Base-by-base conservation (phyloP, 177 flowering plant species). In the Vitis hybrid region DNA sequence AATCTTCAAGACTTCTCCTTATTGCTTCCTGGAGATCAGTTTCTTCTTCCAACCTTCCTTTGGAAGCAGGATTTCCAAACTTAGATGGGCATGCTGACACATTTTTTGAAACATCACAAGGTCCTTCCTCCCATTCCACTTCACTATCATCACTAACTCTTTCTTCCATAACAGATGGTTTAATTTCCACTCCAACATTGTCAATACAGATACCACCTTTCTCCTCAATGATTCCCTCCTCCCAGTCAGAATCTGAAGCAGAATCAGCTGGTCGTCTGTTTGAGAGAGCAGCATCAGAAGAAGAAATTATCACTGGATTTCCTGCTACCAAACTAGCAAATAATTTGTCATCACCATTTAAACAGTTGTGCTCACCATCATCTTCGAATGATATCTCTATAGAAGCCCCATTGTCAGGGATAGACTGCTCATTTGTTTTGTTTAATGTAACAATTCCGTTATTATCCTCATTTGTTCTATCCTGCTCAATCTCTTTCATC, bases 21-120 rank as follows among this genome's bases (percentile, higher is more conserved):
- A 95, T 89, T 74, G 98, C 99, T 80, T 95, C 98, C 80, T 90
- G 91, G 54, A 93, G 74, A 61, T 86, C 87, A 73, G 92, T 84
- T 66, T 90, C 97, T 86, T 95, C 99, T 74, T 87, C 87, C 72
- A 86, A 18, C 72, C 45, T 64, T 61, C 91, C 93, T 78, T 60
- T 84, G 51, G 90, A 86, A 74, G 69, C 70, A 71, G 69, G 34
- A 67, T 69, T 72, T 2, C 64, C 63, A 23, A 60, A 64, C 65
- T 72, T 82, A 70, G n/a, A 62, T 21, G 71, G 76, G 63, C 21
- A 64, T 60, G 71, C 34, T 10, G 76, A 69, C 34, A 76, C 68
- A 63, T 63, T 67, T 65, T 63, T 58, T 26, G 65, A 59, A 78
- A 68, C 71, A 73, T 73, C 82, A 78, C 71, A 65, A 60, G 17